Base-by-base conservation (phyloP, 352 stramenopile species). In the Phytophthora fragariaefolia region DNA sequence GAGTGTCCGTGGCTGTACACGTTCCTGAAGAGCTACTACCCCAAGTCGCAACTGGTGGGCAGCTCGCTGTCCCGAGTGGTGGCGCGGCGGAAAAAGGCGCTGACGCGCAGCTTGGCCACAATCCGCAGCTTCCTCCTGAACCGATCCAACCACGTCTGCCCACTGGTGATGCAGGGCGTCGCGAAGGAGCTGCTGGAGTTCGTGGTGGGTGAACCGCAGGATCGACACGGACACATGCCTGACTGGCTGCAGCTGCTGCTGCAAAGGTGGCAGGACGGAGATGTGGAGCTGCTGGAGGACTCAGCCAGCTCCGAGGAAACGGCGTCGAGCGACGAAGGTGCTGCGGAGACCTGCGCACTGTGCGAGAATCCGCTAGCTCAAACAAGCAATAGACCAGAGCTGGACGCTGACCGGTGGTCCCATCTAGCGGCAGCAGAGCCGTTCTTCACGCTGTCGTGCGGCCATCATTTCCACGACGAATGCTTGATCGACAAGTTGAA, bases 391-490 rank as follows among this genome's bases (percentile, higher is more conserved):
- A 5, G 34, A 4, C 34, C 34, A 13, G 57, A 70, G 22, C 18
- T 9, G 17, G 23, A 38, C 8, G 47, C 48, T n/a, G 54, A 71
- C 43, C 43, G 52, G 18, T 67, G 55, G 65, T 65, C 43, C 8
- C 48, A 57, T 8, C 10, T 60, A 20, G 27, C 57, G 22, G 46
- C 45, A 23, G 18, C 20, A 1, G 70, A 66, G 22, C 76, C 83
- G 43, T 71, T 83, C 36, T 78, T 76, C 61, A 76, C 65, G 17
- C 45, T 93, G 12, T 45, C 20, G n/a, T 93, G 82, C 34, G 82
- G 80, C 26, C 82, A 91, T 40, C 69, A 75, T 22, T 91, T 91
- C 67, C 82, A 93, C 66, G 82, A 93, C 64, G 80, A 90, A 51
- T 90, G 82, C 62, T 73, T 87, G 26, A 61, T 89, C 2, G 59